Evolutionary conservation across 257 asterid species (phyloP).

Genomic region (Solanum paucissectum): DNA sequence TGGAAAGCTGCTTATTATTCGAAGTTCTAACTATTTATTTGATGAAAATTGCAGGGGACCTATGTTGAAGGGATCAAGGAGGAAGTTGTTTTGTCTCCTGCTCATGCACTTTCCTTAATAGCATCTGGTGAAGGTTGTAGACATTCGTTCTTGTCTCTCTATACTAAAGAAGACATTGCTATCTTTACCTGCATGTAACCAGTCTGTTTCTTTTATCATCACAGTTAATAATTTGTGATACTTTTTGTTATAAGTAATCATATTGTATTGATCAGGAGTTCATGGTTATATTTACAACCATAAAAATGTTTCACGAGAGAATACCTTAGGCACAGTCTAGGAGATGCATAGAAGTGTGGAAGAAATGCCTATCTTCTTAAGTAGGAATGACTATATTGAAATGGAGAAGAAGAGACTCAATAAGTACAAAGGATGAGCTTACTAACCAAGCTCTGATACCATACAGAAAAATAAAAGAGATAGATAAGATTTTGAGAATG

Average conservation of each 20-base stretch:
- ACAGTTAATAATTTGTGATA: neutral
- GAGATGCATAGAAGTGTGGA: neutral
- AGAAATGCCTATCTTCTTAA: neutral
- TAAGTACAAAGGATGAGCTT: neutral
- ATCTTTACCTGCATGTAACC: neutral
- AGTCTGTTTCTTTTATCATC: neutral
- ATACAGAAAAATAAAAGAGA: neutral
- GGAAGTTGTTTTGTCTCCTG: slow-evolving; percentile 83
- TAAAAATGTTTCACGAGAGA: neutral
- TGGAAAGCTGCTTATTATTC: neutral
- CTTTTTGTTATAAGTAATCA: neutral
- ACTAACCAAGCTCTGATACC: neutral
- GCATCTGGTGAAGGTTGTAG: slow-evolving; percentile 80
- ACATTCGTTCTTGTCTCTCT: neutral
- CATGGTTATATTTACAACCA: neutral
- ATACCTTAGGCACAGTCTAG: neutral
- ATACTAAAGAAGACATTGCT: neutral
- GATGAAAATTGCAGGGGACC: slow-evolving; percentile 40
- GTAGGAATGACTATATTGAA: neutral
- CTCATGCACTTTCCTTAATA: slow-evolving; percentile 84
- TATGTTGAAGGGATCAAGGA: slow-evolving; percentile 85
- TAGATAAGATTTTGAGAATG: neutral
- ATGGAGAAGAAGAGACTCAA: neutral
- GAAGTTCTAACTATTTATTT: neutral
- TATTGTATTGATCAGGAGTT: neutral